Evolutionary conservation across 768 basidiomycete species (phyloP), one percentile per base, ranked within the genome.

Genomic region (Mycena galericulata): DNA sequence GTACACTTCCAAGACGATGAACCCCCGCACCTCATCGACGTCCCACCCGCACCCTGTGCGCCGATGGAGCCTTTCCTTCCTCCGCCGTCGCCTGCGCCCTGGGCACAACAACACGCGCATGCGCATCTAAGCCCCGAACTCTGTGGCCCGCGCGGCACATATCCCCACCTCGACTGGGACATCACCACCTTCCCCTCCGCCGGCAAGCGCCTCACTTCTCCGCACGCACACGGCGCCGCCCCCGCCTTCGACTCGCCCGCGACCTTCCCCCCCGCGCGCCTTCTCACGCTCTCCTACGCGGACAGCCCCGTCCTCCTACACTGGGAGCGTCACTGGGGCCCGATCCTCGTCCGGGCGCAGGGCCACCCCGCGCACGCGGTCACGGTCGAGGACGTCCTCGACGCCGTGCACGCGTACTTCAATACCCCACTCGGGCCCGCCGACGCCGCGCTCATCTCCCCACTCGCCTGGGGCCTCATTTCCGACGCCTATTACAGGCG

Each of bases 361-460:
- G 67, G 67, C 1, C 12, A 1, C 17, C n/a, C n/a, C n/a, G n/a
- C n/a, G n/a, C 54, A 32, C 26, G 7, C 47, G 0, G 72, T 82
- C 45, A 80, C 76, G 20, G 40, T 82, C 7, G 59, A 68, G 43
- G 77, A 82, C 68, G 30, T 82, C 55, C 65, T 84, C 22, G 69
- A 77, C 2, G 80, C 77, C 3, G 75, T 84, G n/a, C 75, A 82
- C 54, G 32, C 55, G 3, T 81, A 79, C 64, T 81, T 81, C 69
- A 79, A 80, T 67, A 68, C 45, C 24, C 76, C 75, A 1, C 53
- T 84, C 43, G 76, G 71, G 8, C 10, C 26, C n/a, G 32, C 20
- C 2, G 62, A 71, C 41, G 32, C 27, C 45, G 53, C 32, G 15
- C 3, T 8, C 2, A 34, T 58, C 9, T 18, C 57, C 20, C 29